Percentiles rank a stretch among this genome's conserved stretches.
phyloP scores from a whole-genome alignment of 768 basidiomycete genomes.

The Mycena pura region DNA sequence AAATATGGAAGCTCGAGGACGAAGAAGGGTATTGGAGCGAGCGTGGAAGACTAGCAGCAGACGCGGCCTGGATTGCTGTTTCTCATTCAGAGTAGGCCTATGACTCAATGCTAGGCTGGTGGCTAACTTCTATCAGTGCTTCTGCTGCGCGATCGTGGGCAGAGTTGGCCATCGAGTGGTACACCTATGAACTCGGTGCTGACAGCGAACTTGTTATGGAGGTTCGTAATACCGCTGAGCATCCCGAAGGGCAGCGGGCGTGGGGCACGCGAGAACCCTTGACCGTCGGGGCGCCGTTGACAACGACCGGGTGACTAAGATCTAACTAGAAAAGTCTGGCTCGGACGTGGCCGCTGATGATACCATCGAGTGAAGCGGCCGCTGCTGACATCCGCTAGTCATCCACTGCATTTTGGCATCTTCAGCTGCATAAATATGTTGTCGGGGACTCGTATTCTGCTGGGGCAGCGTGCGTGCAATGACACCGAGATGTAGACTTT shows the following conservation, averaged over 20 bases:
- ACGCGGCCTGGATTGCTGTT: conserved; percentile 64
- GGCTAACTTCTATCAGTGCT: conserved; percentile 41
- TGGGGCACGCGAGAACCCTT: conserved; percentile 53
- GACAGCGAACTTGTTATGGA: conserved; percentile 57
- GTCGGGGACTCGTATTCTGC: too few species aligned
- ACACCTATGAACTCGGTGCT: conserved; percentile 57
- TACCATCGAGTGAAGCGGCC: too few species aligned
- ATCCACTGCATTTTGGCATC: too few species aligned
- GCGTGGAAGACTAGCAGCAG: conserved; percentile 66
- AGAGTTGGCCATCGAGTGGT: conserved; percentile 57
- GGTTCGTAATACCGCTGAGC: conserved; percentile 40
- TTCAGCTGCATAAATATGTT: too few species aligned
- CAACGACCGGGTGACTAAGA: not conserved
- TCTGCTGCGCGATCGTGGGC: conserved; percentile 59
- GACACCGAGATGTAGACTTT: not conserved
- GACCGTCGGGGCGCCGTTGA: conserved; percentile 43
- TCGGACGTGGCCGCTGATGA: too few species aligned
- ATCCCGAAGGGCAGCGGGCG: conserved; percentile 51
- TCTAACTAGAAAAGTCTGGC: too few species aligned
- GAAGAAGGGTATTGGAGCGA: conserved; percentile 74
- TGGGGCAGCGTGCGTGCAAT: too few species aligned
- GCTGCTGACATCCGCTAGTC: too few species aligned
- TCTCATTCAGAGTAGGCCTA: conserved; percentile 66
- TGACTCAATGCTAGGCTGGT: not conserved
- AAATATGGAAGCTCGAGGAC: conserved; percentile 65